Percentiles rank a stretch among this genome's conserved stretches.
Evolutionary conservation across 345 rosid species (phyloP).

Genomic region (Brassica rapa): DNA sequence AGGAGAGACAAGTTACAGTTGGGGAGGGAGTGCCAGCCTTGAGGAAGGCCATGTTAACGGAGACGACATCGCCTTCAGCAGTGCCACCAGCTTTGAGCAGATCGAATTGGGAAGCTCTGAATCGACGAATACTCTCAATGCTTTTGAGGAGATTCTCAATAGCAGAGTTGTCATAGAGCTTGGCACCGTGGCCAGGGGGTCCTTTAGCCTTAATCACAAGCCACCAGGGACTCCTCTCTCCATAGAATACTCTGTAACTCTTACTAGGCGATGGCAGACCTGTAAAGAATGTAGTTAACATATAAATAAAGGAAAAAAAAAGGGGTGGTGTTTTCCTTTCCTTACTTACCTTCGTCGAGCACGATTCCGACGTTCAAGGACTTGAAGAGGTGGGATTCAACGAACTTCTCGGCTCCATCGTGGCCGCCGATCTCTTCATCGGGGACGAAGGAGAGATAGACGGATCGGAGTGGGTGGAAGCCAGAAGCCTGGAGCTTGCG

Average conservation of each 20-base stretch:
- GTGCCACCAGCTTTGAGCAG: constrained; percentile 76
- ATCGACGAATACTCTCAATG: constrained; percentile 78
- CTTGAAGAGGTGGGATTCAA: constrained; percentile 57
- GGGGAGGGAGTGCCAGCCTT: constrained; percentile 98
- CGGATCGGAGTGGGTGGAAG: constrained; percentile 65
- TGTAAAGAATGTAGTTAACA: constrained; percentile 19
- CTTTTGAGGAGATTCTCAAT: constrained; percentile 88
- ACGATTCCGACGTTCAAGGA: constrained; percentile 69
- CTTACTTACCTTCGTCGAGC: constrained; percentile 79
- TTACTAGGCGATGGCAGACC: constrained; percentile 76
- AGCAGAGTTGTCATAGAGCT: constrained; percentile 86
- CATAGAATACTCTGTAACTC: constrained; percentile 72
- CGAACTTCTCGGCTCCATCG: constrained; percentile 82
- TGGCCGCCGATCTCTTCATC: constrained; percentile 97
- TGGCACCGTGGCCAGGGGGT: constrained; percentile 96
- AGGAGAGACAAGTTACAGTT: constrained; percentile 45
- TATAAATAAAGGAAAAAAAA: no score
- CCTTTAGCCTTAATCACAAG: constrained; percentile 84
- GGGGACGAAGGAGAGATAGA: constrained; percentile 76
- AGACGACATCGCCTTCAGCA: constrained; percentile 86
- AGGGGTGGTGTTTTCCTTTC: no score
- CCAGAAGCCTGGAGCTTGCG: constrained; percentile 65
- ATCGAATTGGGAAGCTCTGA: constrained; percentile 91
- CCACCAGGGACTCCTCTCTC: constrained; percentile 89
- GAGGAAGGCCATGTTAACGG: constrained; percentile 77